These are phyloP conservation scores for Penicillium ochrochloron DNA, from an alignment of 495 filamentous ascomycete genomes.

Conservation along the genomic window DNA sequence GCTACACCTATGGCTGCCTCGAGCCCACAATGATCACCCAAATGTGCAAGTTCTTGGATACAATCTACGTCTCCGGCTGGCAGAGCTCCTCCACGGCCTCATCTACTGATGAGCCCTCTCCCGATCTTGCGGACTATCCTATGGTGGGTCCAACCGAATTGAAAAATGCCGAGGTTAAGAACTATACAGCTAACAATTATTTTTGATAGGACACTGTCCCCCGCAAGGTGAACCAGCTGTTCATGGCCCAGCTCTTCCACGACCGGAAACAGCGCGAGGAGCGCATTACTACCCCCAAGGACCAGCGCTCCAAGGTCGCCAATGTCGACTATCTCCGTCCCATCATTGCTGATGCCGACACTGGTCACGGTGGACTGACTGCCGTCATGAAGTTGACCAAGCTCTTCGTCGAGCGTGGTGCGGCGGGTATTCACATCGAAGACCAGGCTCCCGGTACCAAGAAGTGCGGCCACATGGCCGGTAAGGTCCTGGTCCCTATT, in stretches of 20 bases:
- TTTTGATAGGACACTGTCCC: slow-evolving; percentile 83
- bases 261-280: slow-evolving; percentile 98
- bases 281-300: slow-evolving; percentile 76
- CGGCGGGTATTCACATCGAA: slow-evolving; percentile 97
- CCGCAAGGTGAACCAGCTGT: slow-evolving; percentile 96
- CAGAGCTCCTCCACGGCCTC: slow-evolving; percentile 97
- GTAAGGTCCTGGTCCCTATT: slow-evolving; percentile 97
- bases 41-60: slow-evolving; percentile 99
- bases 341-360: slow-evolving; percentile 97
- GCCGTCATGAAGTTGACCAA: slow-evolving; percentile 99
- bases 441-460: slow-evolving; percentile 98
- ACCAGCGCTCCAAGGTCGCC: slow-evolving; percentile 71
- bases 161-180: not conserved
- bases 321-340: slow-evolving; percentile 94
- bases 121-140: slow-evolving; percentile 97
- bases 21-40: slow-evolving; percentile 98
- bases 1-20: slow-evolving; percentile 94
- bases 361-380: slow-evolving; percentile 94
- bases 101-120: slow-evolving; percentile 90
- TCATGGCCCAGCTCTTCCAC: slow-evolving; percentile 98
- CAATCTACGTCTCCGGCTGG: slow-evolving; percentile 98
- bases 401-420: slow-evolving; percentile 95
- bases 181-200: slow-evolving; percentile 9
- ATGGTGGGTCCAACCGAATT: slow-evolving; percentile 63
- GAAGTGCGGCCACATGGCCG: slow-evolving; percentile 99